phyloP scores from a whole-genome alignment of 108 stramenopile genomes.

The Heterococcus sp. region DNA sequence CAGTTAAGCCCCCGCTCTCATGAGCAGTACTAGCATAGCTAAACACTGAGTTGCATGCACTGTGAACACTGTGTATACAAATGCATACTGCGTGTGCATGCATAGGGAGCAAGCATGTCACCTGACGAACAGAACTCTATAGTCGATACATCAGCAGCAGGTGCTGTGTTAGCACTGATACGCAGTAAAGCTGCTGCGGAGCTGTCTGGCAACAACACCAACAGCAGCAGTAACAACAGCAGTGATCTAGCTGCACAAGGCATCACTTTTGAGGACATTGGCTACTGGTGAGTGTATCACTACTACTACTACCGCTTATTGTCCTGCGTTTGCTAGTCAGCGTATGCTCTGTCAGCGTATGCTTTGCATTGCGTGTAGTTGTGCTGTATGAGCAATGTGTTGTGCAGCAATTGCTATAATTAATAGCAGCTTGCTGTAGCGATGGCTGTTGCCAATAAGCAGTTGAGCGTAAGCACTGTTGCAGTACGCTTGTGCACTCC shows the following conservation, averaged over 20 bases:
- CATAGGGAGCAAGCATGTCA: slow-evolving; percentile 10
- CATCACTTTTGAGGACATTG: neutral
- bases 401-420: neutral
- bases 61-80: too few relatives aligned
- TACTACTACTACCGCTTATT: neutral
- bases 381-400: neutral
- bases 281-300: neutral
- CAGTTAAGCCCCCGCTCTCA: too few relatives aligned
- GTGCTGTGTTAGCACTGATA: slow-evolving; percentile 20
- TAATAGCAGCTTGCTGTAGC: neutral
- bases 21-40: too few relatives aligned
- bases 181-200: neutral
- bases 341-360: too few relatives aligned
- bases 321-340: neutral
- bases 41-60: too few relatives aligned
- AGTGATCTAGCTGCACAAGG: neutral
- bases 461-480: neutral
- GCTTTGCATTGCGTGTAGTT: neutral
- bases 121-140: slow-evolving; percentile 18
- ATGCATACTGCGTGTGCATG: neutral
- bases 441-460: neutral
- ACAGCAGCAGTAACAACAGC: neutral
- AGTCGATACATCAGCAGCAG: slow-evolving; percentile 7
- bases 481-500: neutral
- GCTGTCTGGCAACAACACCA: neutral